Evolutionary conservation across 2,329 filamentous ascomycete genomes (phyloP).

Genomic region (Pezicula neosporulosa): DNA sequence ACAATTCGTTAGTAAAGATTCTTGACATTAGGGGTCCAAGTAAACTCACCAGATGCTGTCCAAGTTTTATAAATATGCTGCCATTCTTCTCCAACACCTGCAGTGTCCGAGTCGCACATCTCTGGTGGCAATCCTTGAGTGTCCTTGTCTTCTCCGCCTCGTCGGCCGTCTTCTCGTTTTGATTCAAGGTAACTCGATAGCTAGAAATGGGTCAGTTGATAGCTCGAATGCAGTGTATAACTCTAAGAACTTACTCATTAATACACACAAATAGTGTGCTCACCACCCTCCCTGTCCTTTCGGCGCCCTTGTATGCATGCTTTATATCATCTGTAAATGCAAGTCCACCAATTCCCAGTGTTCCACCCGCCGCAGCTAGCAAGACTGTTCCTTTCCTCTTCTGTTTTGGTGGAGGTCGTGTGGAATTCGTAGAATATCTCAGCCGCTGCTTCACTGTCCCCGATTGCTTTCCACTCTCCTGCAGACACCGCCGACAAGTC

Average conservation of each 20-base stretch:
- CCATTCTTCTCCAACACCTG: constrained; percentile 91
- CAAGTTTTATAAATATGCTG: constrained; percentile 97
- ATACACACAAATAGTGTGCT: constrained; percentile 75
- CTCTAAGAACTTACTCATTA: constrained; percentile 65
- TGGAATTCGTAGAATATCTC: constrained; percentile 1
- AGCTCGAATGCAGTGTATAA: background rate
- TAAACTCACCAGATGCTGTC: constrained; percentile 73
- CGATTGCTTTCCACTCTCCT: constrained; percentile 7
- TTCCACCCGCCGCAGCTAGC: constrained; percentile 17
- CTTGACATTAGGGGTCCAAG: constrained; percentile 11
- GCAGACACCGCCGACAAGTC: constrained; percentile 24
- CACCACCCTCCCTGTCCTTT: constrained; percentile 76
- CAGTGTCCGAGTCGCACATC: constrained; percentile 86
- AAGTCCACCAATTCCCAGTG: constrained; percentile 28
- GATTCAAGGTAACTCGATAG: constrained; percentile 82
- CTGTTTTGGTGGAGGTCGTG: background rate
- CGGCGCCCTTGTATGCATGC: constrained; percentile 69
- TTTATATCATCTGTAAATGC: constrained; percentile 68
- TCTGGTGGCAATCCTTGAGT: constrained; percentile 81
- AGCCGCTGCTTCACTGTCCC: background rate
- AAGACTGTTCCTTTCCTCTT: constrained; percentile 13
- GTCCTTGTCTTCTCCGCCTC: constrained; percentile 62
- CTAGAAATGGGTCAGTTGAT: constrained; percentile 39
- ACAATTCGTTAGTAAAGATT: constrained; percentile 15
- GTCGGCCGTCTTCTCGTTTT: constrained; percentile 58